Conservation (phyloP, 1,284 basidiomycete genomes). For the Ganoderma resinaceum region DNA sequence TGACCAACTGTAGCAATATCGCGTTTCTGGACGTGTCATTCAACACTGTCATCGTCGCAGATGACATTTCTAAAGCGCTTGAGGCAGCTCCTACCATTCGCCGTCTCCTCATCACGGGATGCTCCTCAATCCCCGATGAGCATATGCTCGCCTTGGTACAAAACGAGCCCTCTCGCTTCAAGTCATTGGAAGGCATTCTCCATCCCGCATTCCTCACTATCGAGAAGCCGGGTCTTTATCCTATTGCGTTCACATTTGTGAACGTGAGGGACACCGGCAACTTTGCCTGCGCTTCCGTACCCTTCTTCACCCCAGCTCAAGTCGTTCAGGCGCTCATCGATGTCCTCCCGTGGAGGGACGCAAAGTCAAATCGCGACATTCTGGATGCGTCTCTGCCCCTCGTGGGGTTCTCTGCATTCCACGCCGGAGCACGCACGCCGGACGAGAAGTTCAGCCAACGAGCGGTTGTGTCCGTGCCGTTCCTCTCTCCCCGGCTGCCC, state of each 20-base stretch:
- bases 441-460: slow-evolving; percentile 1
- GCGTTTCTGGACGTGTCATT: slow-evolving; percentile 38
- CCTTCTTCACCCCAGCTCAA: slow-evolving; percentile 18
- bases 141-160: slow-evolving; percentile 34
- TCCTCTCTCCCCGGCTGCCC: background rate
- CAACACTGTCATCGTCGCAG: slow-evolving; percentile 28
- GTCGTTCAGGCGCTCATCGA: slow-evolving; percentile 9
- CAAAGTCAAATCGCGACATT: background rate
- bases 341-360: slow-evolving; percentile 9
- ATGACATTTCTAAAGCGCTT: slow-evolving; percentile 32
- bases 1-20: slow-evolving; percentile 24
- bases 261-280: background rate
- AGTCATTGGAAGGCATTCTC: slow-evolving; percentile 37
- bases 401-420: slow-evolving; percentile 1
- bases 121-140: slow-evolving; percentile 32
- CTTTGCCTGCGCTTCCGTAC: background rate
- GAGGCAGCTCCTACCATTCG: slow-evolving; percentile 27
- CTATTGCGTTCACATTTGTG: slow-evolving; percentile 18
- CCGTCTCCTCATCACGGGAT: slow-evolving; percentile 39
- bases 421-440: background rate
- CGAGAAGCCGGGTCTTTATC: background rate
- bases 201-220: slow-evolving; percentile 34
- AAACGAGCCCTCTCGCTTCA: slow-evolving; percentile 35
- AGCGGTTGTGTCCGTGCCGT: slow-evolving; percentile 12
- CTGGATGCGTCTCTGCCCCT: background rate